Conservation (phyloP, 768 basidiomycete species). For the Hygrocybe coccinea region DNA sequence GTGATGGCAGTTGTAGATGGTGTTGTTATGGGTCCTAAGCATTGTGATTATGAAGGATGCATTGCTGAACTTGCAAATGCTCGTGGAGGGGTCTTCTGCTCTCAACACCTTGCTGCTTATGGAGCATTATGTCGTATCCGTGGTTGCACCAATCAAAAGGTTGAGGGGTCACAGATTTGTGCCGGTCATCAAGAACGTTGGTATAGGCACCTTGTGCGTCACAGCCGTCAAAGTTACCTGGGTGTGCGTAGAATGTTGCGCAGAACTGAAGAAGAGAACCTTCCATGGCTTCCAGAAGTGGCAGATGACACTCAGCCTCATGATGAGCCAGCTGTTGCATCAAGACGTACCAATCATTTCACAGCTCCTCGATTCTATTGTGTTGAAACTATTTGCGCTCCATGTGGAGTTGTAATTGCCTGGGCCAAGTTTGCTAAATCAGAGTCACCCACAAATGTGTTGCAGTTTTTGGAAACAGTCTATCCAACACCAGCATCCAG, state of each 20-base stretch:
- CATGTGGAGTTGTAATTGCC: too few relatives aligned
- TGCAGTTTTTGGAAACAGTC: constrained; percentile 14
- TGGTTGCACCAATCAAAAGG: background rate
- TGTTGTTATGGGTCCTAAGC: constrained; percentile 11
- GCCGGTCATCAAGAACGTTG: constrained; percentile 3
- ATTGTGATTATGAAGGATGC: constrained; percentile 11
- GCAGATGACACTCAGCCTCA: background rate
- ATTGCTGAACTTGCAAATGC: constrained; percentile 1
- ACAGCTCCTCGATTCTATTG: too few relatives aligned
- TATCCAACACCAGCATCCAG: constrained; percentile 16
- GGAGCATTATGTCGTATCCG: constrained; percentile 6
- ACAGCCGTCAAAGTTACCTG: background rate
- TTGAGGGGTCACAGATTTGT: background rate
- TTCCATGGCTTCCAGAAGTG: background rate
- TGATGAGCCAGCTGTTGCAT: constrained; percentile 13
- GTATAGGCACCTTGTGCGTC: background rate
- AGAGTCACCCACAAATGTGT: constrained; percentile 22
- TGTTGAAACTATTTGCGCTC: too few relatives aligned
- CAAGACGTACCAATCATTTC: constrained; percentile 16
- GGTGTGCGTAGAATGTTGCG: background rate
- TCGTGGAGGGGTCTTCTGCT: constrained; percentile 4
- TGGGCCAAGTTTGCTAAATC: constrained; percentile 27
- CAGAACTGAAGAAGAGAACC: background rate
- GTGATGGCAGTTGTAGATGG: constrained; percentile 13
- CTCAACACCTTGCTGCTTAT: background rate